Conservation (phyloP, 2,329 filamentous ascomycete genomes). For the Xylariaceae sp. region DNA sequence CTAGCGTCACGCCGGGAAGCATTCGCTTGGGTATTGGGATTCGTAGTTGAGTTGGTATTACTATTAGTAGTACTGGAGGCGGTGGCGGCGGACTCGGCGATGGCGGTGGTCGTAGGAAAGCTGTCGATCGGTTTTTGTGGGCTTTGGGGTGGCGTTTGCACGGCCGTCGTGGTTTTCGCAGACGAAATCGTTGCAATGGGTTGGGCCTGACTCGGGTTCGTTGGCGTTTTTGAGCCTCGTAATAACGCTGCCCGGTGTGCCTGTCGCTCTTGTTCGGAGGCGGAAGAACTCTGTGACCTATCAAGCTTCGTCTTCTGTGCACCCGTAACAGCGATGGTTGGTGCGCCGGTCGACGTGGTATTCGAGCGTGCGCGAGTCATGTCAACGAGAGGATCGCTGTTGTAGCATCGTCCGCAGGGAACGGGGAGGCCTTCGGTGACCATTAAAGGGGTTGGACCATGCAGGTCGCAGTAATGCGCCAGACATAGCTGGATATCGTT, state of each 20-base stretch:
- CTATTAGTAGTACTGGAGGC: neutral
- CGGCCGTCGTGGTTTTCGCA: slow-evolving; percentile 35
- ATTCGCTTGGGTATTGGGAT: slow-evolving; percentile 17
- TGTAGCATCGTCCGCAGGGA: slow-evolving; percentile 55
- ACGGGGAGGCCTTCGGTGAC: slow-evolving; percentile 62
- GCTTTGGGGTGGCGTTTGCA: slow-evolving; percentile 56
- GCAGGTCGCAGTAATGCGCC: slow-evolving; percentile 65
- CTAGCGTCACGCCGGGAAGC: slow-evolving; percentile 48
- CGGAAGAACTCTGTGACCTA: slow-evolving; percentile 39
- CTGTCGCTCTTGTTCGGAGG: slow-evolving; percentile 42
- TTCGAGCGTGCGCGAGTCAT: slow-evolving; percentile 39
- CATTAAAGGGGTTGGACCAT: slow-evolving; percentile 65
- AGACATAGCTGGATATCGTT: slow-evolving; percentile 56
- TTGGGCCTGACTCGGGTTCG: slow-evolving; percentile 5
- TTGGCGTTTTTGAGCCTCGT: slow-evolving; percentile 34
- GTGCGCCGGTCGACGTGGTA: slow-evolving; percentile 34
- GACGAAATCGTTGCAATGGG: slow-evolving; percentile 22
- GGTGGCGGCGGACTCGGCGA: slow-evolving; percentile 7
- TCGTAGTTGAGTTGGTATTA: neutral
- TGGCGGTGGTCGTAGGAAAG: slow-evolving; percentile 17
- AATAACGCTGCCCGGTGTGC: slow-evolving; percentile 39
- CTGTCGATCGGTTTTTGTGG: slow-evolving; percentile 40
- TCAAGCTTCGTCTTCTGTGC: slow-evolving; percentile 44
- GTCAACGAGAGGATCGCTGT: slow-evolving; percentile 39
- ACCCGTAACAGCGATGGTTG: slow-evolving; percentile 39